These are phyloP conservation scores for Myxozyma lipomycoides DNA, from an alignment of 805 yeast species.

Conservation along the genomic window DNA sequence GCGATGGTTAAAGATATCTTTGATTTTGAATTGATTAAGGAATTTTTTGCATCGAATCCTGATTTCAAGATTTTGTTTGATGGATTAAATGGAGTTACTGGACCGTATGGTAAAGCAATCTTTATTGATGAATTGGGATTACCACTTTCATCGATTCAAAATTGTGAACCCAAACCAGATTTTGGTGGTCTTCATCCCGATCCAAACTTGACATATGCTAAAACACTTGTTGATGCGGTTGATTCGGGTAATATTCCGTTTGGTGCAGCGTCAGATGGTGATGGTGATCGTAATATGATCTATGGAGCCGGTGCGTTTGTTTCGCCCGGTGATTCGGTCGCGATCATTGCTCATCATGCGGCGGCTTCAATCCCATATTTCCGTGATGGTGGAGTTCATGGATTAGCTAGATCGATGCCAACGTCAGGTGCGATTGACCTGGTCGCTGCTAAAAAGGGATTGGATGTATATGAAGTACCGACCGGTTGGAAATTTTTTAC, in stretches of 20 bases:
- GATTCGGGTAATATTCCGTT: conserved; percentile 77
- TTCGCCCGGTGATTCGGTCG: conserved; percentile 97
- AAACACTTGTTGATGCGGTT: conserved; percentile 79
- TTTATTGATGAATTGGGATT: conserved; percentile 83
- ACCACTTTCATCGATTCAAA: conserved; percentile 67
- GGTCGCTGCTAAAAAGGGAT: conserved; percentile 74
- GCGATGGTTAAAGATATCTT: conserved; percentile 76
- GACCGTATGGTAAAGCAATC: conserved; percentile 86
- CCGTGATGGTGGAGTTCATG: conserved; percentile 76
- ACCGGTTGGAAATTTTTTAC: conserved; percentile 99
- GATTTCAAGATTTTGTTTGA: conserved; percentile 79
- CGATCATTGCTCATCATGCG: conserved; percentile 93
- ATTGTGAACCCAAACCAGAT: conserved; percentile 75
- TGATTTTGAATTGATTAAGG: conserved; percentile 75
- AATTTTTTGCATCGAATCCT: conserved; percentile 53
- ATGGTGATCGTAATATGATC: conserved; percentile 98
- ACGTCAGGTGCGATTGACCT: conserved; percentile 90
- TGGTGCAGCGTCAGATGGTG: conserved; percentile 99
- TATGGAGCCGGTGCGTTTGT: conserved; percentile 88
- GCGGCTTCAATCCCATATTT: conserved; percentile 85
- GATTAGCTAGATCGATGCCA: conserved; percentile 96
- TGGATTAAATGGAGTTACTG: conserved; percentile 92
- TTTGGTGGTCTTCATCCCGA: conserved; percentile 98
- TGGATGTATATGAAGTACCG: conserved; percentile 88
- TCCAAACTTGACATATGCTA: conserved; percentile 93